These are phyloP conservation scores for Imleria badia DNA, from an alignment of 768 basidiomycete genomes.

Conservation along the genomic window DNA sequence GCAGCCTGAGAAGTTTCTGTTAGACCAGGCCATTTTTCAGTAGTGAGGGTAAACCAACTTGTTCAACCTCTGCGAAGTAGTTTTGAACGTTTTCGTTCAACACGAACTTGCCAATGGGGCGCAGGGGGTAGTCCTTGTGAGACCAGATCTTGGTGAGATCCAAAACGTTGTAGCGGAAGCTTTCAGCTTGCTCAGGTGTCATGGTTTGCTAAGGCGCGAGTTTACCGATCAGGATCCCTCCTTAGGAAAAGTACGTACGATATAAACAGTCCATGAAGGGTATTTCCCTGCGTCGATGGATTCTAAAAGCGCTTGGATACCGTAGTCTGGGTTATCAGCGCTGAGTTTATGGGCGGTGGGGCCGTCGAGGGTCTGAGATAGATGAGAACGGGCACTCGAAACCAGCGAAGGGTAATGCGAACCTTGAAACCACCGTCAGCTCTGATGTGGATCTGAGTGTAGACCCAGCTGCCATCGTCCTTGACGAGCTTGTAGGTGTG, in stretches of 20 bases:
- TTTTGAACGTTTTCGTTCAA: constrained; percentile 77
- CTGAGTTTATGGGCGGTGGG: constrained; percentile 64
- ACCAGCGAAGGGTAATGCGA: not conserved
- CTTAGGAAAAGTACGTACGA: constrained; percentile 46
- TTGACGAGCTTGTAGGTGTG: constrained; percentile 91
- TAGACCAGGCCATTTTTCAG: constrained; percentile 6
- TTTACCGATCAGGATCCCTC: constrained; percentile 2
- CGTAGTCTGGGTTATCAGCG: constrained; percentile 83
- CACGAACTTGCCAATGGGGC: constrained; percentile 82
- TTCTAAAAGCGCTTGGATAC: constrained; percentile 73
- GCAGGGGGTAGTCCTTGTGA: constrained; percentile 84
- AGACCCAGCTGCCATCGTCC: constrained; percentile 78
- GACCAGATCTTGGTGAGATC: constrained; percentile 94
- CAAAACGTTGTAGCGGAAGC: constrained; percentile 85
- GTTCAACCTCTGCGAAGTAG: constrained; percentile 96
- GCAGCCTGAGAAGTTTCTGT: constrained; percentile 47
- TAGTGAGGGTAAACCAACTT: constrained; percentile 51
- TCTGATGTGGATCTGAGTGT: constrained; percentile 83
- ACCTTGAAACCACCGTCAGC: constrained; percentile 84
- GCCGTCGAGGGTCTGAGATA: constrained; percentile 62
- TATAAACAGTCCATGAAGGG: constrained; percentile 88
- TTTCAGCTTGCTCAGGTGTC: constrained; percentile 89
- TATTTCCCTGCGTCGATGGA: constrained; percentile 77
- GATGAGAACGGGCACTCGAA: not conserved
- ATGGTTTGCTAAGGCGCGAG: constrained; percentile 71